These are phyloP conservation scores for Vitis hybrid DNA, from an alignment of 177 flowering plant species.

Conservation along the genomic window DNA sequence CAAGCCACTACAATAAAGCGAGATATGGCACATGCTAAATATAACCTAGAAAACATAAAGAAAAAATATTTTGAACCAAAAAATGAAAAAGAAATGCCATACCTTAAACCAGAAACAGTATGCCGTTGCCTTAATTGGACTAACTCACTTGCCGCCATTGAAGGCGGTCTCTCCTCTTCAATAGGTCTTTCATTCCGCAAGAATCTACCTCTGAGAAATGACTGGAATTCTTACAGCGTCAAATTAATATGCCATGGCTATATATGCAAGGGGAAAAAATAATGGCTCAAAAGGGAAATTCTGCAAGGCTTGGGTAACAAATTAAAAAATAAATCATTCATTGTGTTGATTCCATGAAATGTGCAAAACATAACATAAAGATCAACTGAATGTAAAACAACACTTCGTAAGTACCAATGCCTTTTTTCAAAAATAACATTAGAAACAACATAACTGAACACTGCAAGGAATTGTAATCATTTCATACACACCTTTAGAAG, in stretches of 20 bases:
- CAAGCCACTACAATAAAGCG: neutral
- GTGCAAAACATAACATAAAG: neutral
- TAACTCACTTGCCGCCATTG: constrained; percentile 60
- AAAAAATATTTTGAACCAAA: neutral
- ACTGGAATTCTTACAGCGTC: constrained; percentile 29
- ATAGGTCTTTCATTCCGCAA: constrained; percentile 61
- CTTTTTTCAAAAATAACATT: neutral
- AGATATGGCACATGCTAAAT: neutral
- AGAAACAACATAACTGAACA: neutral
- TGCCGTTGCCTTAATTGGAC: constrained; percentile 63
- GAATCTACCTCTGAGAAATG: constrained; percentile 74
- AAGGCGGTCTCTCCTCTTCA: constrained; percentile 69
- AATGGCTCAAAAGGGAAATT: neutral
- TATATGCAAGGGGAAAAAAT: neutral
- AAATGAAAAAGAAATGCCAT: constrained; percentile 8
- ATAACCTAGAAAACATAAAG: neutral
- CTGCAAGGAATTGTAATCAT: too few species aligned
- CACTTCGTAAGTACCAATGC: too few species aligned
- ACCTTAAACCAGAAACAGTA: constrained; percentile 79
- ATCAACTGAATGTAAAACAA: too few species aligned
- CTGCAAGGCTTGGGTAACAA: neutral
- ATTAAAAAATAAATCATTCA: too few species aligned
- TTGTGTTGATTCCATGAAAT: neutral
- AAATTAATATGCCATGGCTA: neutral
- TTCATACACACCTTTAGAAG: too few species aligned